phyloP scores from a whole-genome alignment of 805 yeast genomes.

The Hyphopichia homilentoma region DNA sequence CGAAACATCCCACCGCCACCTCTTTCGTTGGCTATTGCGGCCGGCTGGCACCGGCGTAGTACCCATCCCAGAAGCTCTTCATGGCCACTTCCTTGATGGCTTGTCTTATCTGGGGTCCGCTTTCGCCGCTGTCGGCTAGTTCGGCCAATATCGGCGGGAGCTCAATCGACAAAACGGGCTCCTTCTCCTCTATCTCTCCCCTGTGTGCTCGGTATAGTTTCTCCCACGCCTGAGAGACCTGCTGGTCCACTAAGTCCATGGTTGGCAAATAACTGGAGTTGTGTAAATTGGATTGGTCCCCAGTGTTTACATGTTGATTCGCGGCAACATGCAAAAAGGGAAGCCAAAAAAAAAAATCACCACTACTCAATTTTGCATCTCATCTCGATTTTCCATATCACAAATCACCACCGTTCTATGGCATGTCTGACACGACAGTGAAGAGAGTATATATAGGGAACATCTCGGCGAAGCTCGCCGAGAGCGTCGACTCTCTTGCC shows the following conservation, averaged over 20 bases:
- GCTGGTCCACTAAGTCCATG: no score
- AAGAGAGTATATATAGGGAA: conserved; percentile 62
- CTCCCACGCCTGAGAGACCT: conserved; percentile 2
- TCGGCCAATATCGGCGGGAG: conserved; percentile 10
- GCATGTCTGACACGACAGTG: conserved; percentile 2
- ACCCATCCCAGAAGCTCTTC: conserved; percentile 34
- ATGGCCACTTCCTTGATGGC: conserved; percentile 22
- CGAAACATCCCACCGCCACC: no score
- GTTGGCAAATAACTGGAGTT: no score
- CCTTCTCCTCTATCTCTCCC: conserved; percentile 1
- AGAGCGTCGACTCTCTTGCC: conserved; percentile 43
- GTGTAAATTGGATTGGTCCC: no score
- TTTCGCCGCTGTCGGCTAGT: conserved; percentile 12
- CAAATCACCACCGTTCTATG: conserved; percentile 2
- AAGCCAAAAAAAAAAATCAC: no score
- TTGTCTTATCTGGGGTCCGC: conserved; percentile 12
- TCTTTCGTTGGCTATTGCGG: no score
- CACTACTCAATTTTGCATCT: conserved; percentile 5
- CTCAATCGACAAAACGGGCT: not conserved
- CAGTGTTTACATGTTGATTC: no score
- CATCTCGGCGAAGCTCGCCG: conserved; percentile 52
- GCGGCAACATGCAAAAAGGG: no score
- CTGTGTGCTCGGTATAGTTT: not conserved
- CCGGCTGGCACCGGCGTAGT: conserved; percentile 22
- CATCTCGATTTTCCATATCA: conserved; percentile 3